A percentile compares a stretch with the other conserved stretches of the same genome.
phyloP scores from a whole-genome alignment of 1,139 yeast species.

The Arxiozyma telluris region DNA sequence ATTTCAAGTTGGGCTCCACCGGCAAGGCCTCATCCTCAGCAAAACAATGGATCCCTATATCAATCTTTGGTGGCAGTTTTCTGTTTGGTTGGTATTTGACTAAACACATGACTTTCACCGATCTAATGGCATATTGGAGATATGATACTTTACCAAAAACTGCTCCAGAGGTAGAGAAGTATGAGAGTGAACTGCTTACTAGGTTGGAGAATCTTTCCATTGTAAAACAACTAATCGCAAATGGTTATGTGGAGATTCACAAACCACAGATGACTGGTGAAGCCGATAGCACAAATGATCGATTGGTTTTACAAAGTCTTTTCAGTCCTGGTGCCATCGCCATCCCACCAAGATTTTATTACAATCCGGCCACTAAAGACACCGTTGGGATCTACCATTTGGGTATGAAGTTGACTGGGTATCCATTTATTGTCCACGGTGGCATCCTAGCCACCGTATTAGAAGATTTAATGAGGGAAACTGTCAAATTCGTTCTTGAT shows the following conservation, averaged over 20 bases:
- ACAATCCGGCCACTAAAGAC: slow-evolving; percentile 47
- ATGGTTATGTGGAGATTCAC: slow-evolving; percentile 31
- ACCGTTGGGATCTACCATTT: slow-evolving; percentile 63
- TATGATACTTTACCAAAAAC: slow-evolving; percentile 25
- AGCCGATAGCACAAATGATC: slow-evolving; percentile 12
- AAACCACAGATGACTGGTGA: not conserved
- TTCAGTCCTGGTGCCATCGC: slow-evolving; percentile 71
- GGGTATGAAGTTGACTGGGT: slow-evolving; percentile 76
- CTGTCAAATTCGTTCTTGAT: slow-evolving; percentile 25
- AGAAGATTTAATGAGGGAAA: slow-evolving; percentile 55
- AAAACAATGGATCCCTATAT: slow-evolving; percentile 19
- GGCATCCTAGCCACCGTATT: slow-evolving; percentile 78
- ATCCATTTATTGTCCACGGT: slow-evolving; percentile 83
- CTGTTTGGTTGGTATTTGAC: slow-evolving; percentile 27
- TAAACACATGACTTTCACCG: slow-evolving; percentile 29
- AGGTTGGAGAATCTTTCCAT: slow-evolving; percentile 46
- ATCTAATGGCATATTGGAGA: slow-evolving; percentile 28
- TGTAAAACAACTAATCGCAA: slow-evolving; percentile 25
- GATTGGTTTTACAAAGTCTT: slow-evolving; percentile 34
- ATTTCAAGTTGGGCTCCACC: not conserved
- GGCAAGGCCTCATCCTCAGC: not conserved
- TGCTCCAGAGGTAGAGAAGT: slow-evolving; percentile 26
- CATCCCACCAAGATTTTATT: slow-evolving; percentile 62
- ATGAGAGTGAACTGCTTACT: slow-evolving; percentile 34
- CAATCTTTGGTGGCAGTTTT: slow-evolving; percentile 27